These are phyloP conservation scores for Anethum foeniculum DNA, from an alignment of 140 eudicot genomes.

Conservation along the genomic window DNA sequence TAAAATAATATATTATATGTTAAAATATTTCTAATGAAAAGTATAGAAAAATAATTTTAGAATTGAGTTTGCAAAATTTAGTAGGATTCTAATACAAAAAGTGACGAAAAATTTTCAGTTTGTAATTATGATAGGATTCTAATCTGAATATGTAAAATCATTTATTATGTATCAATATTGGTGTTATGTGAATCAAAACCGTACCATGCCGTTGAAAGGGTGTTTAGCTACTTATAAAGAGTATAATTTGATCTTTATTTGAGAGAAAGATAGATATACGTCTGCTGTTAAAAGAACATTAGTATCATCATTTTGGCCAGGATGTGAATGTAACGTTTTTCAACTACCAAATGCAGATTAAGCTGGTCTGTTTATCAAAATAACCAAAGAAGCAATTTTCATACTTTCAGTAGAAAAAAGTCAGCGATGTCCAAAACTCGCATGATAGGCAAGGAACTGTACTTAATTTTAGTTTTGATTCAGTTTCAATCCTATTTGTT, in stretches of 20 bases:
- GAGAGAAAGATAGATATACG: not conserved
- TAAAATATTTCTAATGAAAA: not conserved
- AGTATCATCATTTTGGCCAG: not conserved
- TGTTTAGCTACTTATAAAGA: not conserved
- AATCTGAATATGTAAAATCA: not conserved
- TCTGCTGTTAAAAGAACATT: not conserved
- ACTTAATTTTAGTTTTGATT: not conserved
- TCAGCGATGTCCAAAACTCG: slow-evolving; percentile 53
- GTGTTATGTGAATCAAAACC: not conserved
- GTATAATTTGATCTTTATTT: not conserved
- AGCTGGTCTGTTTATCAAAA: not conserved
- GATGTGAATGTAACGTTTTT: not conserved
- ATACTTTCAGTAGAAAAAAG: not conserved
- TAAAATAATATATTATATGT: not conserved
- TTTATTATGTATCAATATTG: not conserved
- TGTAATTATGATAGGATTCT: not conserved
- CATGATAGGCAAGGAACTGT: slow-evolving; percentile 62
- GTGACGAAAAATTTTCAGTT: not conserved
- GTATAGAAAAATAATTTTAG: not conserved
- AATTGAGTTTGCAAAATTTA: not conserved
- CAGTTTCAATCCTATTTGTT: not conserved
- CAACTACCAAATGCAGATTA: not conserved
- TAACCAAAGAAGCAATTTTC: not conserved
- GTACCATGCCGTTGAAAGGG: not conserved
- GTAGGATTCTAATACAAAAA: not conserved